Evolutionary conservation across 768 basidiomycete genomes (phyloP).

Genomic region (Scleroderma citrinum): DNA sequence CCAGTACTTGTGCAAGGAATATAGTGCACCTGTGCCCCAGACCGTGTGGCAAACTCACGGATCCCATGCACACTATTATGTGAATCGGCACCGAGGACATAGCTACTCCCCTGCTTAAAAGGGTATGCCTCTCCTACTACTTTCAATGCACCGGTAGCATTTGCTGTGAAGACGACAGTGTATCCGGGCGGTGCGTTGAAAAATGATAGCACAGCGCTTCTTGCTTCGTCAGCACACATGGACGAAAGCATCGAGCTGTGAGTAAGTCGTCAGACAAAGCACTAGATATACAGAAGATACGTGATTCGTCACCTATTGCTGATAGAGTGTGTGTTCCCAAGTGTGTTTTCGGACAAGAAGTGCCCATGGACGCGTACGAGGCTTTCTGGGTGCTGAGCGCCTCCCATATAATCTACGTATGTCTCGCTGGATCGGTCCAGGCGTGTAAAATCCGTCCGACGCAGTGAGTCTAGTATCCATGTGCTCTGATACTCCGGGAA

Average conservation of each 20-base stretch:
- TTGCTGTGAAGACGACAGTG: conserved; percentile 76
- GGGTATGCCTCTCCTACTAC: conserved; percentile 79
- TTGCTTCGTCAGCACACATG: conserved; percentile 60
- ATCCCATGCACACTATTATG: conserved; percentile 86
- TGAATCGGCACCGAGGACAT: conserved; percentile 69
- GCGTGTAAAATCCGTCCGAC: conserved; percentile 55
- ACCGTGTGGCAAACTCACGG: conserved; percentile 56
- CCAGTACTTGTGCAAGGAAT: conserved; percentile 58
- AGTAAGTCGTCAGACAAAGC: neutral
- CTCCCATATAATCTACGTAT: conserved; percentile 87
- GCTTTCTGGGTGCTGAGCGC: conserved; percentile 72
- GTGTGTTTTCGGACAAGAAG: conserved; percentile 58
- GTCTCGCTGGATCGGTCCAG: conserved; percentile 61
- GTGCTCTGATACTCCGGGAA: conserved; percentile 58
- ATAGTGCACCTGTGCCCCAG: conserved; percentile 56
- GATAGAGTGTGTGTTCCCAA: conserved; percentile 83
- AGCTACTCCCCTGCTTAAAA: conserved; percentile 50
- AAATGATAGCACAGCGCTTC: conserved; percentile 67
- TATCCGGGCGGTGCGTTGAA: conserved; percentile 73
- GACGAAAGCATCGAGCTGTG: conserved; percentile 66
- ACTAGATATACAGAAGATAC: neutral
- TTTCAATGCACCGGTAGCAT: conserved; percentile 75
- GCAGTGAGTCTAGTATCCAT: conserved; percentile 65
- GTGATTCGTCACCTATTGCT: conserved; percentile 55
- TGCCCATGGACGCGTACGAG: conserved; percentile 65